A percentile compares a stretch with the other conserved stretches of the same genome.
phyloP scores from a whole-genome alignment of 1,284 basidiomycete genomes.

The Naganishia sp. region DNA sequence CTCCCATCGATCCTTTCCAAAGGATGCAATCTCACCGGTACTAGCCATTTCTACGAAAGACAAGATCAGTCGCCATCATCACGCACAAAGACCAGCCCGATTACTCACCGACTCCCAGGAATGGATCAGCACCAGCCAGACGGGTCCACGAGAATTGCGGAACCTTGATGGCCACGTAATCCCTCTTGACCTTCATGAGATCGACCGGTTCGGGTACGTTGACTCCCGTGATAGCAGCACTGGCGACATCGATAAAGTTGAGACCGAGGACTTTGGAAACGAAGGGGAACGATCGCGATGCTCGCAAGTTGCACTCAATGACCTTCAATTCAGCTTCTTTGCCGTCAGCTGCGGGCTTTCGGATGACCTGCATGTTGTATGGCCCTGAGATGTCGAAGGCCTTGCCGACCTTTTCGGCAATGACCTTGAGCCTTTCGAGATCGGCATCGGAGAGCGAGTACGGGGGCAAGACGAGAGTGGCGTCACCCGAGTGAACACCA shows the following conservation, averaged over 20 bases:
- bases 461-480: slow-evolving; percentile 96
- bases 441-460: slow-evolving; percentile 76
- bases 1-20: slow-evolving; percentile 90
- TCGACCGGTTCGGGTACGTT: slow-evolving; percentile 92
- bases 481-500: slow-evolving; percentile 98
- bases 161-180: slow-evolving; percentile 97
- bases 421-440: slow-evolving; percentile 80
- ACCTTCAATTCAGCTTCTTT: slow-evolving; percentile 78
- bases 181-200: slow-evolving; percentile 83
- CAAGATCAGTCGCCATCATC: neutral
- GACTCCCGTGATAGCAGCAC: slow-evolving; percentile 84
- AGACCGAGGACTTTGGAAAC: slow-evolving; percentile 96
- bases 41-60: slow-evolving; percentile 83
- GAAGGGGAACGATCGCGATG: slow-evolving; percentile 98
- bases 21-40: slow-evolving; percentile 97
- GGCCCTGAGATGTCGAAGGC: slow-evolving; percentile 97
- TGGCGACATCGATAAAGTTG: slow-evolving; percentile 92
- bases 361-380: slow-evolving; percentile 99
- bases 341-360: slow-evolving; percentile 67
- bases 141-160: slow-evolving; percentile 99
- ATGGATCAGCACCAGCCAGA: slow-evolving; percentile 89
- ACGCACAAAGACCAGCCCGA: neutral
- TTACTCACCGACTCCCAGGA: slow-evolving; percentile 83
- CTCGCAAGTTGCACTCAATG: slow-evolving; percentile 97
- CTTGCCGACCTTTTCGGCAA: slow-evolving; percentile 90